These are phyloP conservation scores for Stramenopiles sp. DNA, from an alignment of 352 stramenopile species.

Conservation along the genomic window DNA sequence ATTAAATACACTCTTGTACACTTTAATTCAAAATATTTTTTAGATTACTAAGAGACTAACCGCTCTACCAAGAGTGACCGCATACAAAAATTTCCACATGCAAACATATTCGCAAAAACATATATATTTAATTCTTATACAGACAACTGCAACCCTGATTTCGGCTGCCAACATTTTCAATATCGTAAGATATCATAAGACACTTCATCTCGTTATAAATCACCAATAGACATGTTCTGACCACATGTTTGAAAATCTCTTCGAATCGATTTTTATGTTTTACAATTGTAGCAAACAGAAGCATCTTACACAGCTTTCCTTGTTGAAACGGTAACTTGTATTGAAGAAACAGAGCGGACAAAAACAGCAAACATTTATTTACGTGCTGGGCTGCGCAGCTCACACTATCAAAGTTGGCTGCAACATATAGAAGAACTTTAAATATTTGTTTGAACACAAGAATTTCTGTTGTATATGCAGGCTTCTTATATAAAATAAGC, in stretches of 20 bases:
- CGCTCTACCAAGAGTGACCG: no score
- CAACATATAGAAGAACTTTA: not conserved
- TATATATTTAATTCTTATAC: no score
- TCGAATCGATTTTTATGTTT: not conserved
- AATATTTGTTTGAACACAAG: not conserved
- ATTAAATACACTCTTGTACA: not conserved
- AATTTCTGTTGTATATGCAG: not conserved
- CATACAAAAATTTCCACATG: no score
- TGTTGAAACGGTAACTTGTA: not conserved
- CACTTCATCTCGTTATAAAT: not conserved
- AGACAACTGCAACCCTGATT: not conserved
- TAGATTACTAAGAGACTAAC: no score
- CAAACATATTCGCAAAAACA: no score
- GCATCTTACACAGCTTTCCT: not conserved
- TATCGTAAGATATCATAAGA: not conserved
- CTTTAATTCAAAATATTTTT: not conserved
- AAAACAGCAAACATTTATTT: not conserved
- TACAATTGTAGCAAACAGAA: not conserved
- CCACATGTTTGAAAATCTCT: not conserved
- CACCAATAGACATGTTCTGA: not conserved
- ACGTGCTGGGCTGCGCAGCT: not conserved
- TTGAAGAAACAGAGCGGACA: not conserved
- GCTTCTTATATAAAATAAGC: not conserved
- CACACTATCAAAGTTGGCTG: not conserved
- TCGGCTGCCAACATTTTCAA: not conserved